These are phyloP conservation scores for Rhododendron ferrugineum DNA, from an alignment of 148 eudicot species.

Conservation along the genomic window DNA sequence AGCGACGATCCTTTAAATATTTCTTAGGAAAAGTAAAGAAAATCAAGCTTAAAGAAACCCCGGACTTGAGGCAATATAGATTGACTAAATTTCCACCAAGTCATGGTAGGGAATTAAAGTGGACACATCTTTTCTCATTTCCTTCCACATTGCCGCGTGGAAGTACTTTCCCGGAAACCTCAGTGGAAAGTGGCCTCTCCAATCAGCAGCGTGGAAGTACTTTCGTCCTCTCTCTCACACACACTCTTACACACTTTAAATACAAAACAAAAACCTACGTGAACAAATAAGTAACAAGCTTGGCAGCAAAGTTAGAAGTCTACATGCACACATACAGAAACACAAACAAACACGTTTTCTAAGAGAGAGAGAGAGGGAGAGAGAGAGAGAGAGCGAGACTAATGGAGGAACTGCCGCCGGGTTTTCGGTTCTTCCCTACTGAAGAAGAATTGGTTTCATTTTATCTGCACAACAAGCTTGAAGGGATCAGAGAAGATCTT, in stretches of 20 bases:
- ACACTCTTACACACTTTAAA: not conserved
- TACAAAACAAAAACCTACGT: not conserved
- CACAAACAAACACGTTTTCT: not conserved
- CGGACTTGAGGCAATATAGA: not conserved
- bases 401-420: slow-evolving; percentile 18
- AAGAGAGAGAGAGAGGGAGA: not conserved
- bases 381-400: not conserved
- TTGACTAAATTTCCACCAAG: not conserved
- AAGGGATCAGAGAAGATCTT: slow-evolving; percentile 26
- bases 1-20: too few species aligned
- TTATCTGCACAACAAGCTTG: slow-evolving; percentile 36
- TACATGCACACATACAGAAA: not conserved
- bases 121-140: not conserved
- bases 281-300: not conserved
- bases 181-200: not conserved
- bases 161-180: not conserved
- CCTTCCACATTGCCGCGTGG: not conserved
- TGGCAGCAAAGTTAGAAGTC: not conserved
- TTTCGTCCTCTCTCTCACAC: not conserved
- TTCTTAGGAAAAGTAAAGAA: not conserved
- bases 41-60: not conserved
- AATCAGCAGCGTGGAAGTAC: not conserved
- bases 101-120: not conserved
- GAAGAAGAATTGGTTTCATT: slow-evolving; percentile 55
- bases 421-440: slow-evolving; percentile 53